Conservation (phyloP, 2,329 filamentous ascomycete species). For the Zopfia rhizophila region DNA sequence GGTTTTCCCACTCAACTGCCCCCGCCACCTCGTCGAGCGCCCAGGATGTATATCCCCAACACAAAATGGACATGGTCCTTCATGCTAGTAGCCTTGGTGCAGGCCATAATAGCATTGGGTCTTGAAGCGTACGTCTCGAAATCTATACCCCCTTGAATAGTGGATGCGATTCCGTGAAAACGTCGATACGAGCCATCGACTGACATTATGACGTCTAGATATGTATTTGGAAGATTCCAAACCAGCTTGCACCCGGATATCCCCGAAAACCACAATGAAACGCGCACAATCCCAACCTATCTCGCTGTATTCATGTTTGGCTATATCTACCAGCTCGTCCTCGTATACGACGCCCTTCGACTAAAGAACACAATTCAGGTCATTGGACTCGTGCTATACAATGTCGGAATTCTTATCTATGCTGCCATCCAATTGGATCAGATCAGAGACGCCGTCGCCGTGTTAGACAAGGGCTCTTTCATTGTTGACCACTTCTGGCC, state of each 20-base stretch:
- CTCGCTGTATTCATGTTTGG: slow-evolving; percentile 97
- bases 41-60: slow-evolving; percentile 77
- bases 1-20: slow-evolving; percentile 55
- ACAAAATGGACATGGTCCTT: slow-evolving; percentile 91
- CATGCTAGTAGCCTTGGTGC: slow-evolving; percentile 75
- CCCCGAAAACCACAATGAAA: slow-evolving; percentile 53
- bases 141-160: slow-evolving; percentile 3
- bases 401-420: slow-evolving; percentile 90
- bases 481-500: slow-evolving; percentile 71
- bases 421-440: slow-evolving; percentile 93
- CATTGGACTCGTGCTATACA: slow-evolving; percentile 93
- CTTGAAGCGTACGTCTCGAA: slow-evolving; percentile 80
- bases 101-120: slow-evolving; percentile 81
- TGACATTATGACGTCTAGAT: slow-evolving; percentile 62
- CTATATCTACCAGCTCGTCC: slow-evolving; percentile 88
- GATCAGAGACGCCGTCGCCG: slow-evolving; percentile 76
- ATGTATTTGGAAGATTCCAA: slow-evolving; percentile 91
- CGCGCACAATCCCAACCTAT: slow-evolving; percentile 87
- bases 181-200: slow-evolving; percentile 1
- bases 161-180: not conserved
- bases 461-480: slow-evolving; percentile 59
- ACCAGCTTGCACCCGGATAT: slow-evolving; percentile 59
- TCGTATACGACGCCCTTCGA: slow-evolving; percentile 93
- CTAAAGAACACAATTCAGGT: slow-evolving; percentile 99
- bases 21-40: slow-evolving; percentile 43